Evolutionary conservation across 768 basidiomycete genomes (phyloP).

Genomic region (Dendrothele bispora): DNA sequence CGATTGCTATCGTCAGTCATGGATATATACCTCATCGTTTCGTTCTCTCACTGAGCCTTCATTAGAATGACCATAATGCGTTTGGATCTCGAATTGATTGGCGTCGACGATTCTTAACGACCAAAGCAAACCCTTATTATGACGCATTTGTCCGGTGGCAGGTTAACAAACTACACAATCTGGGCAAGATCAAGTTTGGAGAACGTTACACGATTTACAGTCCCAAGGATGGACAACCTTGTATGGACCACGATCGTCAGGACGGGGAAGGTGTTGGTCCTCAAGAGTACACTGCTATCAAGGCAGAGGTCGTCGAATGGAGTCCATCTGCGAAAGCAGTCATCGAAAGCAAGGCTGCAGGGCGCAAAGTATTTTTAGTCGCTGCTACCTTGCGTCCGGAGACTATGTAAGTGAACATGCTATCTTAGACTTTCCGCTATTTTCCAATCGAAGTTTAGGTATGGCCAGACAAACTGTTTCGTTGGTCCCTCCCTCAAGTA

Average conservation of each 20-base stretch:
- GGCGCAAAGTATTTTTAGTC: conserved; percentile 86
- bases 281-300: conserved; percentile 92
- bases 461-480: conserved; percentile 98
- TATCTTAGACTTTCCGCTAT: conserved; percentile 6
- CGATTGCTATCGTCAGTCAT: conserved; percentile 84
- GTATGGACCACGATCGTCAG: conserved; percentile 98
- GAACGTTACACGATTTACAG: conserved; percentile 98
- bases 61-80: conserved; percentile 67
- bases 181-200: conserved; percentile 96
- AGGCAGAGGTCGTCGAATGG: conserved; percentile 92
- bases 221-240: conserved; percentile 97
- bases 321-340: conserved; percentile 62
- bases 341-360: conserved; percentile 69
- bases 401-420: conserved; percentile 70
- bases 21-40: too few relatives aligned
- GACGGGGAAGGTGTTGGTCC: conserved; percentile 95
- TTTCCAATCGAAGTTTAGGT: conserved; percentile 46
- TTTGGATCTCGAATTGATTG: conserved; percentile 98
- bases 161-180: conserved; percentile 83
- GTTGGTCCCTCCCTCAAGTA: conserved; percentile 91
- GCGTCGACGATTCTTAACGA: conserved; percentile 93
- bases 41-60: not conserved
- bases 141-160: conserved; percentile 99
- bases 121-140: conserved; percentile 95
- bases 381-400: conserved; percentile 96